Percentiles rank a stretch among this genome's conserved stretches.
phyloP scores from a whole-genome alignment of 106 monocot genomes.

The Dendrobium nobile region DNA sequence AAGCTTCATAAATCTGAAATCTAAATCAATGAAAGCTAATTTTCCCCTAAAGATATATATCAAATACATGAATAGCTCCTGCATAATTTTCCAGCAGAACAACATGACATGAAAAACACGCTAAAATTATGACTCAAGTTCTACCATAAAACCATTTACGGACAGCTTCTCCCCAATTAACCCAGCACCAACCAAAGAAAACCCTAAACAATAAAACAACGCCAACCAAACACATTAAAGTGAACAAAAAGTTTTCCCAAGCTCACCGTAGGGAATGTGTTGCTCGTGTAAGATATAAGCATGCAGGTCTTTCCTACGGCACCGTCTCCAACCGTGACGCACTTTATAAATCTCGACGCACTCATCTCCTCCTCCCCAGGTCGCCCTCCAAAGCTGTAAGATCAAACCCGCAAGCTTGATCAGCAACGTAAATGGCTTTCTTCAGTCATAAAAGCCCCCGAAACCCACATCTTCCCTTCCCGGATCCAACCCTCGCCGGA shows the following conservation, averaged over 20 bases:
- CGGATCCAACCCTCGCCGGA: not conserved
- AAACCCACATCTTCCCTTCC: not conserved
- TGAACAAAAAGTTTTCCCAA: not conserved
- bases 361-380: conserved; percentile 1
- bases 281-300: conserved; percentile 12
- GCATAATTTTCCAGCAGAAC: not conserved
- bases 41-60: not conserved
- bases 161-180: not conserved
- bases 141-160: not conserved
- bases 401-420: not conserved
- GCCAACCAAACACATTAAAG: not conserved
- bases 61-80: not conserved
- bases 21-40: not conserved
- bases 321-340: conserved; percentile 5
- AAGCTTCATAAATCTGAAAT: not conserved
- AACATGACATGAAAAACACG: not conserved
- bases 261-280: conserved; percentile 10
- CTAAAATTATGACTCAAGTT: not conserved
- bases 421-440: not conserved
- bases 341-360: conserved; percentile 7
- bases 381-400: not conserved
- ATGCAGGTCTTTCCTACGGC: conserved; percentile 8
- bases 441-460: not conserved
- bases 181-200: not conserved
- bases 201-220: not conserved